Base-by-base conservation (phyloP, 345 rosid genomes). In the Acer campestre region DNA sequence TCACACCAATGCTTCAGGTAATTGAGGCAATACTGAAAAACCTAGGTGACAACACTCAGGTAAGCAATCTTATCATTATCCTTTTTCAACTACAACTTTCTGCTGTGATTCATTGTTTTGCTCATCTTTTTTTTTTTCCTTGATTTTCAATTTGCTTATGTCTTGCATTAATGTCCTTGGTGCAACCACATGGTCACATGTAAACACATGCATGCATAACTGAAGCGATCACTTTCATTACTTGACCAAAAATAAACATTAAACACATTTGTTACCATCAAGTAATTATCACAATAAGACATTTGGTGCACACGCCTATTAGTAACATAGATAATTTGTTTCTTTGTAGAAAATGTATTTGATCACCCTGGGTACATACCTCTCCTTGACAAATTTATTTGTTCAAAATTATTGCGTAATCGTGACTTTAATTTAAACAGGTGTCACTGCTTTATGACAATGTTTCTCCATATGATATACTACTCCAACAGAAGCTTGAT, bases 1-100 rank as follows among this genome's bases (percentile, higher is more conserved):
- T 95, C 79, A 93, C 98, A 59, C 98, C 98, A 73, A 95, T 95
- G 98, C 94, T 95, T 83, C 98, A 95, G 82, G 92, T 93, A 49
- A 92, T 95, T 58, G 98, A 95, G 78, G 95, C 93, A 70, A 90
- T 95, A 69, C 55, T 95, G 82, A 93, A 89, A 88, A 93, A 95
- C 81, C 92, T 94, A 1, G 90, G 90, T 61, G 98, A 95, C 88
- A 93, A 92, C 73, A 93, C 98, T 66, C 89, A 95, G 97, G 98
- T 93, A 61, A 35, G 70, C 40, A 25, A 55, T 74, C 18, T 67
- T 58, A 61, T 68, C 63, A 10, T 64, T 76, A 72, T 61, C 70
- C 44, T 42, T 51, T 35, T 71, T 49, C 16, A 16, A 20, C 18
- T 55, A 7, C 17, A 70, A 31, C 40, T 22, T 40, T 74, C 42